These are phyloP conservation scores for Tetragonia tetragonoides DNA, from an alignment of 148 eudicot genomes.

Conservation along the genomic window DNA sequence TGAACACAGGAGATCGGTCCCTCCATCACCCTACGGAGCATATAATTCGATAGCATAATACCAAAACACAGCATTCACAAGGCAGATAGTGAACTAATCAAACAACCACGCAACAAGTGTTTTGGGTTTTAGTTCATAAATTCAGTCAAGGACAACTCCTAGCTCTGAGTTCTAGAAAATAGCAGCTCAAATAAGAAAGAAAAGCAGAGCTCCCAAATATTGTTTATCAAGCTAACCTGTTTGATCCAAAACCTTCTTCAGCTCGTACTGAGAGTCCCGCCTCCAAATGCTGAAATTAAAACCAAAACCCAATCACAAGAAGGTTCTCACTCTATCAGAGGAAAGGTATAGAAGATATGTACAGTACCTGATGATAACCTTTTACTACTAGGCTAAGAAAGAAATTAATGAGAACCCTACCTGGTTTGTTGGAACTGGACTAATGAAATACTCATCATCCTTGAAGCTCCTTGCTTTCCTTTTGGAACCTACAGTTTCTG, in stretches of 20 bases:
- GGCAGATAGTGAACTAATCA: neutral
- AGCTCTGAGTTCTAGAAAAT: neutral
- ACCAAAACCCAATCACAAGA: constrained; percentile 9
- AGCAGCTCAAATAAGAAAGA: neutral
- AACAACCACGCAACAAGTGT: neutral
- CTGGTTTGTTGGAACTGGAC: constrained; percentile 83
- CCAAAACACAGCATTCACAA: constrained; percentile 5
- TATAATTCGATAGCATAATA: neutral
- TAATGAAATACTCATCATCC: constrained; percentile 84
- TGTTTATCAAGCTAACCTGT: constrained; percentile 46
- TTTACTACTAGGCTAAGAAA: too few relatives aligned
- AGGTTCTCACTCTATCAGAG: neutral
- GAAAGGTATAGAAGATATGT: neutral
- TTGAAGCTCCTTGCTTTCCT: constrained; percentile 79
- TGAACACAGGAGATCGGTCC: neutral
- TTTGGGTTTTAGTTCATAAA: neutral
- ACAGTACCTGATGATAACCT: neutral
- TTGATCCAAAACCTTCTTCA: constrained; percentile 67
- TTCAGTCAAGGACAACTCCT: neutral
- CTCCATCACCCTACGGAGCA: neutral
- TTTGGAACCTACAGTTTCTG: constrained; percentile 65
- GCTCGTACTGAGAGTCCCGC: constrained; percentile 74
- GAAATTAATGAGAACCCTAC: constrained; percentile 33
- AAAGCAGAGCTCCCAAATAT: neutral
- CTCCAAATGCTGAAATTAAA: constrained; percentile 71